These are phyloP conservation scores for Nakataea oryzae DNA, from an alignment of 2,329 filamentous ascomycete species.

Conservation along the genomic window DNA sequence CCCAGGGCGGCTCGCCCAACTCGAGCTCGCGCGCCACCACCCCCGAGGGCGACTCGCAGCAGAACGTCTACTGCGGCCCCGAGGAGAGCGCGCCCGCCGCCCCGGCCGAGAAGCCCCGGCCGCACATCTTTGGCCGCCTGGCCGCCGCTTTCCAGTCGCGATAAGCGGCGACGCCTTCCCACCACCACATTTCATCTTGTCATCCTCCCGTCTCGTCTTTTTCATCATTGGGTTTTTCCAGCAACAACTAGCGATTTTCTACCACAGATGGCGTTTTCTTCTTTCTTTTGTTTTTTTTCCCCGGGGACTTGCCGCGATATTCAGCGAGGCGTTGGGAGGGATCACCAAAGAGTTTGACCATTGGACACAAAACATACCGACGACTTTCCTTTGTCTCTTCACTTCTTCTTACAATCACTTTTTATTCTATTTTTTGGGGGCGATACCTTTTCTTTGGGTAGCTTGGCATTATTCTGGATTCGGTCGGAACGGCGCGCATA, in stretches of 20 bases:
- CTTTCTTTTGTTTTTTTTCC: not conserved
- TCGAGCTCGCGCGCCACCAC: constrained; percentile 35
- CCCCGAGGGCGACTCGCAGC: constrained; percentile 24
- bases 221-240: too few relatives aligned
- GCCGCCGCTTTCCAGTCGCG: constrained; percentile 2
- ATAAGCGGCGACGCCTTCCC: not conserved
- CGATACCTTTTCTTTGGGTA: not conserved
- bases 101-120: not conserved
- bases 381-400: not conserved
- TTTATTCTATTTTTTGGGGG: not conserved
- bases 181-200: not conserved
- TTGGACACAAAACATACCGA: not conserved
- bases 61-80: constrained; percentile 23
- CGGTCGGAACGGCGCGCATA: not conserved
- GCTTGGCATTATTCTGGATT: not conserved
- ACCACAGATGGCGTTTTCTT: not conserved
- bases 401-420: not conserved
- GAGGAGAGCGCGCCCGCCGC: not conserved
- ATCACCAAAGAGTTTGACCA: not conserved
- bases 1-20: constrained; percentile 12
- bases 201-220: not conserved
- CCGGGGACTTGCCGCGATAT: too few relatives aligned
- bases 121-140: constrained; percentile 1
- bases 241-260: too few relatives aligned
- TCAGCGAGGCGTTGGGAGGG: not conserved